Evolutionary conservation across 2,329 filamentous ascomycete species (phyloP).

Genomic region (Cladosporium sp.): DNA sequence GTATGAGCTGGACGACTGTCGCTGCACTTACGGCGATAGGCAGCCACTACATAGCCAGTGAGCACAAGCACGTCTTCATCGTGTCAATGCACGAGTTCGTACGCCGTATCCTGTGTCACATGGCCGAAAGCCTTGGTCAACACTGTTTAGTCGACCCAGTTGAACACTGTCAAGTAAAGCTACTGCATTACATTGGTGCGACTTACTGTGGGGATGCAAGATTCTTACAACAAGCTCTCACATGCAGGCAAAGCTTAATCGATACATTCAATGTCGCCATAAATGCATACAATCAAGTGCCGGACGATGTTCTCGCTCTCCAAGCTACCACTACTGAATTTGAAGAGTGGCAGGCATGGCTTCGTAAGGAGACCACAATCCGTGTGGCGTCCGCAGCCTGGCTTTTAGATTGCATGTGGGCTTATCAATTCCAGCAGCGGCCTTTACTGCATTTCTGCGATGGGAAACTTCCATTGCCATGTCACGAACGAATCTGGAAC

Average conservation of each 20-base stretch:
- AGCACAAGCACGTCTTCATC: neutral
- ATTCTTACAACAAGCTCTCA: neutral
- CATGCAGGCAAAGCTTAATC: conserved; percentile 13
- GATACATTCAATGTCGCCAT: conserved; percentile 21
- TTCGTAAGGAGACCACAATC: neutral
- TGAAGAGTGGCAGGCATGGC: neutral
- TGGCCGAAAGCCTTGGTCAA: neutral
- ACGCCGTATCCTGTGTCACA: neutral
- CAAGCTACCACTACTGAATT: too few species aligned
- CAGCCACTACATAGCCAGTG: conserved; percentile 13
- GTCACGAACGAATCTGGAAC: conserved; percentile 26
- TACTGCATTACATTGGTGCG: conserved; percentile 16
- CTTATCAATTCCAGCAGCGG: conserved; percentile 16
- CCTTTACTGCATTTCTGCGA: conserved; percentile 17
- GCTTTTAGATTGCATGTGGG: neutral
- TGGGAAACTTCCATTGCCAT: conserved; percentile 22
- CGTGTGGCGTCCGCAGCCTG: neutral
- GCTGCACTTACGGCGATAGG: conserved; percentile 29
- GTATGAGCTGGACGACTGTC: conserved; percentile 21
- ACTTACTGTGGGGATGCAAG: conserved; percentile 14
- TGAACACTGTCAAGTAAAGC: neutral
- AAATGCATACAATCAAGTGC: neutral
- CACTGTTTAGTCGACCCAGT: neutral
- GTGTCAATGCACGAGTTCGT: conserved; percentile 19
- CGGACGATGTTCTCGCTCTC: too few species aligned